These are phyloP conservation scores for Amanita thiersii DNA, from an alignment of 768 basidiomycete genomes.

Conservation along the genomic window DNA sequence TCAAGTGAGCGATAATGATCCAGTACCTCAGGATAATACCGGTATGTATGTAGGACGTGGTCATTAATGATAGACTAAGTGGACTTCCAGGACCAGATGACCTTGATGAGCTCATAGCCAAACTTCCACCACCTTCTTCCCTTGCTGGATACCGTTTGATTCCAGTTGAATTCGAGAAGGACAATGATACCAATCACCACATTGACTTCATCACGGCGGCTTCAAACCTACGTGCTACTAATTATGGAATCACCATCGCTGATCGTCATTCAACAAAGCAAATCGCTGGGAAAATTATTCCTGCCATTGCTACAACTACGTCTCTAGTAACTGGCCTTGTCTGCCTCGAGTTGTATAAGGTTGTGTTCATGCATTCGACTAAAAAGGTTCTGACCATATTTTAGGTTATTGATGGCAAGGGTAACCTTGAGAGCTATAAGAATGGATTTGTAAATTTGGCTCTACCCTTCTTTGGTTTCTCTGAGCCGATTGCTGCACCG, in stretches of 20 bases:
- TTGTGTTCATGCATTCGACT: constrained; percentile 17
- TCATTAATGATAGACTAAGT: constrained; percentile 10
- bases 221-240: constrained; percentile 91
- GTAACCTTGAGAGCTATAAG: constrained; percentile 90
- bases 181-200: constrained; percentile 96
- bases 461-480: constrained; percentile 98
- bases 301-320: constrained; percentile 98
- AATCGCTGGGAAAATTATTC: constrained; percentile 98
- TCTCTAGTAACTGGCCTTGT: constrained; percentile 92
- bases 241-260: constrained; percentile 83
- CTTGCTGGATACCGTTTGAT: constrained; percentile 93
- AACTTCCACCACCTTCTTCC: constrained; percentile 83
- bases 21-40: constrained; percentile 51
- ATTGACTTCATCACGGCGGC: constrained; percentile 99
- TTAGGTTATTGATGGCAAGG: constrained; percentile 93
- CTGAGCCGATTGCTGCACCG: constrained; percentile 85
- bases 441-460: constrained; percentile 98
- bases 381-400: neutral
- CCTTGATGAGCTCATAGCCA: constrained; percentile 45
- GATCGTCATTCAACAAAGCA: constrained; percentile 93
- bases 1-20: constrained; percentile 90
- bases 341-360: constrained; percentile 97
- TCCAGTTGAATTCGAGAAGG: constrained; percentile 98
- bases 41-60: constrained; percentile 20
- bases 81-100: constrained; percentile 37